These are phyloP conservation scores for Alternaria panax DNA, from an alignment of 2,329 filamentous ascomycete genomes.

Conservation along the genomic window DNA sequence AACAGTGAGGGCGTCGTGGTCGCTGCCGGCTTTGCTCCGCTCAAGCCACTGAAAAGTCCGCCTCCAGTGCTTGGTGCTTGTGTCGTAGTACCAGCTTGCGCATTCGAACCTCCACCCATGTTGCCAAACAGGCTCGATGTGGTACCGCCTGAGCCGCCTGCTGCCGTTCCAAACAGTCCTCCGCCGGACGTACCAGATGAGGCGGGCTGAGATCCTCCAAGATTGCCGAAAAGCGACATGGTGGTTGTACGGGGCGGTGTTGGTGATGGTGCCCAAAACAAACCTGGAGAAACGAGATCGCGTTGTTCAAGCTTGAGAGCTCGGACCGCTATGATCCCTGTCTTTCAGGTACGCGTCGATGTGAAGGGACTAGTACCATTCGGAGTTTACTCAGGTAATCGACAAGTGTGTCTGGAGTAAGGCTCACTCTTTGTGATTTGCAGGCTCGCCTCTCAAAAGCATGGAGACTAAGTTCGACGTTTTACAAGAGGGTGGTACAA, in stretches of 20 bases:
- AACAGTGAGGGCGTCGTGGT: conserved; percentile 36
- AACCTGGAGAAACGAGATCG: conserved; percentile 32
- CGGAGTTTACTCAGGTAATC: not conserved
- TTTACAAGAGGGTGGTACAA: not conserved
- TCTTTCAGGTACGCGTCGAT: conserved; percentile 18
- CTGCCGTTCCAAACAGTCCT: conserved; percentile 38
- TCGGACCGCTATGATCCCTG: conserved; percentile 20
- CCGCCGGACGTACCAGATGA: conserved; percentile 33
- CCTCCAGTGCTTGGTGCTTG: conserved; percentile 40
- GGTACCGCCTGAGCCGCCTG: conserved; percentile 31
- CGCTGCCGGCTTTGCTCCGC: conserved; percentile 48
- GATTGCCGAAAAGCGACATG: conserved; percentile 47
- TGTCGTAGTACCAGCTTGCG: conserved; percentile 34
- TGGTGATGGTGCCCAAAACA: conserved; percentile 42
- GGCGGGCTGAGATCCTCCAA: conserved; percentile 40
- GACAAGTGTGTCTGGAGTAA: not conserved
- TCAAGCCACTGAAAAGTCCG: conserved; percentile 44
- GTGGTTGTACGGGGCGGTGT: conserved; percentile 34
- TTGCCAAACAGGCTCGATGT: conserved; percentile 41
- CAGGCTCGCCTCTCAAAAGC: not conserved
- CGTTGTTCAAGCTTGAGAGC: conserved; percentile 31
- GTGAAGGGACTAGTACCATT: not conserved
- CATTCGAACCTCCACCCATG: conserved; percentile 36
- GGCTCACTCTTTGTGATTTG: not conserved
- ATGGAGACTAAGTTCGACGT: not conserved